These are phyloP conservation scores for Aspergillus sp. DNA, from an alignment of 2,329 filamentous ascomycete species.

Conservation along the genomic window DNA sequence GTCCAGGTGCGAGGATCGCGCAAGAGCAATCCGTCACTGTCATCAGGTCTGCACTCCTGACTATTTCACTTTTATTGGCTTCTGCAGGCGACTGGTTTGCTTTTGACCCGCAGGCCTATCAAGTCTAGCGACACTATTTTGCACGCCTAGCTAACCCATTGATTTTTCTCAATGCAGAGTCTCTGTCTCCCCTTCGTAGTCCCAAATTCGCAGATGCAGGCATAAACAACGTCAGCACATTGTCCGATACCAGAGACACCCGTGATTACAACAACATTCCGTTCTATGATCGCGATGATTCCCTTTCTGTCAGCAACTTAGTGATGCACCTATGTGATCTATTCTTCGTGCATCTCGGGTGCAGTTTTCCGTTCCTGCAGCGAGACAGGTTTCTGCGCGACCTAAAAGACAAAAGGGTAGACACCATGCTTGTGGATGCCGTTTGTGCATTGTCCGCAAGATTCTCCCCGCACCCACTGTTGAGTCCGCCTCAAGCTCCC, in stretches of 20 bases:
- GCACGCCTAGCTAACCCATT: not conserved
- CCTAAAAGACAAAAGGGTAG: constrained; percentile 76
- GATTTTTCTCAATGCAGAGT: constrained; percentile 29
- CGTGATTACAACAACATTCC: constrained; percentile 55
- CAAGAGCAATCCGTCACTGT: constrained; percentile 43
- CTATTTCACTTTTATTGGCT: not conserved
- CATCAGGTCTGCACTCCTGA: constrained; percentile 35
- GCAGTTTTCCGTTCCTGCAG: constrained; percentile 81
- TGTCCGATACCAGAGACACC: constrained; percentile 31
- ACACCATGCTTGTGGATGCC: constrained; percentile 82
- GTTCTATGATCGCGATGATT: constrained; percentile 73
- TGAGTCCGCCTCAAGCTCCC: constrained; percentile 55
- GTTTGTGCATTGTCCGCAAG: constrained; percentile 80
- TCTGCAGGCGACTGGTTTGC: not conserved
- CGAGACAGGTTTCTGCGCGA: constrained; percentile 72
- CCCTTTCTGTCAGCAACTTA: constrained; percentile 69
- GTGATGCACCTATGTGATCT: constrained; percentile 76
- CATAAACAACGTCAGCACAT: constrained; percentile 19
- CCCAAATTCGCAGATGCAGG: constrained; percentile 30
- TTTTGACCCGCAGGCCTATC: not conserved
- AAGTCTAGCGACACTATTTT: not conserved
- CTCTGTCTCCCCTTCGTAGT: constrained; percentile 39
- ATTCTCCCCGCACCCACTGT: constrained; percentile 66
- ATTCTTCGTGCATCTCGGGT: constrained; percentile 81
- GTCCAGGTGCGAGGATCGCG: constrained; percentile 60